Evolutionary conservation across 163 green algal species (phyloP).

Genomic region (Scenedesmus sp.): DNA sequence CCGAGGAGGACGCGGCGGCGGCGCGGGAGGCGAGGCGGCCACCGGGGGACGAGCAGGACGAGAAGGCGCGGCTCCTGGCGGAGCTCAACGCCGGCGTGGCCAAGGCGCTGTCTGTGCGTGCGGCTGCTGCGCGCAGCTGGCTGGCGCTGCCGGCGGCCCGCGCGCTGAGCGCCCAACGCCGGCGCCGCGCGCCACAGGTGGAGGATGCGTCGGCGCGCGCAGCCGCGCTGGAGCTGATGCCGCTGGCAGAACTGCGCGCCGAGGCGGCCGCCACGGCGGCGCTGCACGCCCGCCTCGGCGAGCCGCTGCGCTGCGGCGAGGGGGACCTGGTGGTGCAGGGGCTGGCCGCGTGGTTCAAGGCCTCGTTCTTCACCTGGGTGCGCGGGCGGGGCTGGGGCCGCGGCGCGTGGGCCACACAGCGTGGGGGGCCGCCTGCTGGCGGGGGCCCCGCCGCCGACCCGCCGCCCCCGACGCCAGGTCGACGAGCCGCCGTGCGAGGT

Average conservation of each 20-base stretch:
- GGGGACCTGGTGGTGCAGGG: constrained; percentile 26
- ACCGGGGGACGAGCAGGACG: too few species aligned
- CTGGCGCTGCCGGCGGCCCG: too few species aligned
- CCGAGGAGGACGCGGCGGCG: too few species aligned
- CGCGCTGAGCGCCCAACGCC: too few species aligned
- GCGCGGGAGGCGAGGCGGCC: too few species aligned
- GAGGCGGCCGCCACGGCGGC: constrained; percentile 11
- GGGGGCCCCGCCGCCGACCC: too few species aligned
- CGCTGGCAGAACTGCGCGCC: not conserved
- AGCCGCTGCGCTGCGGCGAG: not conserved
- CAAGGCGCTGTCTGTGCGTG: not conserved
- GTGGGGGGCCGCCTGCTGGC: not conserved
- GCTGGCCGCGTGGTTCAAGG: constrained; percentile 80
- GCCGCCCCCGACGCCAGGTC: too few species aligned
- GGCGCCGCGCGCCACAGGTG: constrained; percentile 13
- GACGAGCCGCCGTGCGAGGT: constrained; percentile 58
- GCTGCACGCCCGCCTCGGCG: constrained; percentile 39
- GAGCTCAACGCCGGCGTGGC: too few species aligned
- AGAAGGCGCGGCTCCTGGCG: too few species aligned
- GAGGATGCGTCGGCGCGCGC: constrained; percentile 6
- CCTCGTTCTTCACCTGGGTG: constrained; percentile 83
- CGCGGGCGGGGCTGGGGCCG: not conserved
- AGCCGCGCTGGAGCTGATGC: not conserved
- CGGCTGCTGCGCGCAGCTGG: too few species aligned
- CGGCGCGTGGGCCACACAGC: not conserved